Evolutionary conservation across 345 rosid species (phyloP).

Genomic region (sweet orange (Citrus sinensis)): DVS_A1.0 CM039168.1:17571501-17572000

Average conservation of each 20-base stretch:
- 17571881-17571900: not conserved
- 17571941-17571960: no score
- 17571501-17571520: not conserved
- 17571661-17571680: conserved; percentile 17
- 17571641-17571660: conserved; percentile 13
- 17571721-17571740: not conserved
- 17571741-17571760: not conserved
- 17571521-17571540: not conserved
- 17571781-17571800: not conserved
- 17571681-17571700: conserved; percentile 52
- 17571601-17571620: conserved; percentile 24
- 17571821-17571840: not conserved
- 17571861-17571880: not conserved
- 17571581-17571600: conserved; percentile 12
- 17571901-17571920: not conserved
- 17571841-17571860: not conserved
- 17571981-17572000: not conserved
- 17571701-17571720: conserved; percentile 28
- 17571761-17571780: not conserved
- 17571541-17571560: conserved; percentile 1
- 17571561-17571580: conserved; percentile 9
- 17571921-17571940: not conserved
- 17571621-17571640: conserved; percentile 10
- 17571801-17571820: not conserved
- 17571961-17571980: not conserved